Conservation (phyloP, 23 red algal species). For the Gracilaria caudata region DNA sequence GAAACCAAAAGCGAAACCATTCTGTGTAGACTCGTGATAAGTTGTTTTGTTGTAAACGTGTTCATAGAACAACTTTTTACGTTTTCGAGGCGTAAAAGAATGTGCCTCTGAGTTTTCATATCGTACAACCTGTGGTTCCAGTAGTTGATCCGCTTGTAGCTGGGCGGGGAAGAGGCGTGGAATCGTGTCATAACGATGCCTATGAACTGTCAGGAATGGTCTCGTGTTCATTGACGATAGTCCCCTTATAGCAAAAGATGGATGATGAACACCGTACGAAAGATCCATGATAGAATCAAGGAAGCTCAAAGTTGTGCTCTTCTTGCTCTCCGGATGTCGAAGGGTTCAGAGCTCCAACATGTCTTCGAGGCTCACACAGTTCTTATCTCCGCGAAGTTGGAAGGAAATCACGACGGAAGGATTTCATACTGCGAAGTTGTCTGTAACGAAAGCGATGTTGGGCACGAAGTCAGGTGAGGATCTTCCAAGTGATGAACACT, state of each 20-base stretch:
- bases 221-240: not conserved
- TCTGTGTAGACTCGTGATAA: not conserved
- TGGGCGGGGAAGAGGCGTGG: constrained; percentile 10
- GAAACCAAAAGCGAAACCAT: not conserved
- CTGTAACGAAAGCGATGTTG: not conserved
- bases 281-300: not conserved
- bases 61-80: not conserved
- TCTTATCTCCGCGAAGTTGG: too few relatives aligned
- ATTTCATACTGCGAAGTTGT: not conserved
- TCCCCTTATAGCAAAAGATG: constrained; percentile 1
- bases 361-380: too few relatives aligned
- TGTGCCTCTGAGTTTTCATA: not conserved
- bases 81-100: not conserved
- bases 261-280: not conserved
- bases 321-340: not conserved
- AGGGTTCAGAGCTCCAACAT: not conserved
- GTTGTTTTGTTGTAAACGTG: not conserved
- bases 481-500: not conserved
- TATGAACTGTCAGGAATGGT: not conserved
- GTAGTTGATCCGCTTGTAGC: not conserved
- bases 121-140: not conserved
- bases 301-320: not conserved
- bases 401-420: not conserved
- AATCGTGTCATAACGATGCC: not conserved
- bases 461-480: not conserved